Base-by-base conservation (phyloP, 208 protist species). In the Kentomonas sorsogonicus region DNA sequence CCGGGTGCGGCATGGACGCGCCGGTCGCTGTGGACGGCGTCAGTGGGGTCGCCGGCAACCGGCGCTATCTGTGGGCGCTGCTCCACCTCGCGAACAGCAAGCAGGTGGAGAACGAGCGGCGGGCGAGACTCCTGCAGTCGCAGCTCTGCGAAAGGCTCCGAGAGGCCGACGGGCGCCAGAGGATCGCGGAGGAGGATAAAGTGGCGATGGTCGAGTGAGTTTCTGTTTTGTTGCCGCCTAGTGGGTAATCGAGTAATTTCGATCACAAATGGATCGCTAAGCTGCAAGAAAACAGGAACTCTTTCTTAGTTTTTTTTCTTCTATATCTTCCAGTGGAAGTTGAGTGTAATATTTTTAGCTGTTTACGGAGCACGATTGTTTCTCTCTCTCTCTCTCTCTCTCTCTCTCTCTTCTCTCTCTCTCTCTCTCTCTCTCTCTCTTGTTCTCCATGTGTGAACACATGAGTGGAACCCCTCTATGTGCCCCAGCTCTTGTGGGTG, bases 41-140 rank as follows among this genome's bases (percentile, higher is more conserved):
- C 18, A 94, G 91, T 61, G 77, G 79, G 50, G 72, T 79, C 15
- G 47, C 46, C 13, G 36, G 48, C 16, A 73, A 92, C 25, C 79
- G 83, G 20, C 59, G 41, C 43, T 89, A 94, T 55, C 54, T 94
- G 20, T 89, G 86, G 71, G 56, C 66, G 9, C 53, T 94, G 9
- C 56, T 94, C 38, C 39, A 65, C 26, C 48, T 86, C 23, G 86
- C 86, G 1, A 94, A 91, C 60, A 63, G 77, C 26, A 94, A 94
- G 58, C 91, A 91, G 86, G 52, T 64, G 7, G 64, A 53, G 4
- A 94, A 94, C 50, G 83, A 89, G 36, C 60, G 54, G 38, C 79
- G 70, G 48, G 70, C 73, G 25, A 31, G 60, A 34, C 57, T 80
- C 40, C 69, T 93, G 18, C 55, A 78, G 45, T n/a, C n/a, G n/a